A percentile compares a stretch with the other conserved stretches of the same genome.
phyloP scores from a whole-genome alignment of 371 early-diverging fungal genomes.

The Mucor lusitanicus region DNA sequence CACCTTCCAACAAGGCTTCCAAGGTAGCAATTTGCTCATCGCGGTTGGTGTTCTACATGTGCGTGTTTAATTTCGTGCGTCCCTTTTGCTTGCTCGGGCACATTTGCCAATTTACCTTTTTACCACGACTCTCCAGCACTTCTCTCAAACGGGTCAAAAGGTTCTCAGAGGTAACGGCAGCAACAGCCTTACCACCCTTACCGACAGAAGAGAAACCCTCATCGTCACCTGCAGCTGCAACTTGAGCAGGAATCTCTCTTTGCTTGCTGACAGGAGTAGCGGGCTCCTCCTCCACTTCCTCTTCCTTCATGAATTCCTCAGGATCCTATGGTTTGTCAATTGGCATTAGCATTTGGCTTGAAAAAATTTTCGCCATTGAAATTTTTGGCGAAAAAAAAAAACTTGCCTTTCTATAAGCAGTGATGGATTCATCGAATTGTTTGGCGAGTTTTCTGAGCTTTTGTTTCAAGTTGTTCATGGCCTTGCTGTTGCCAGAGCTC shows the following conservation, averaged over 20 bases:
- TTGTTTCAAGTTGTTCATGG: conserved; percentile 89
- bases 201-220: conserved; percentile 85
- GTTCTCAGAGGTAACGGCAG: conserved; percentile 61
- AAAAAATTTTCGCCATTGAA: background rate
- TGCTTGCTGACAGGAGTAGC: conserved; percentile 1
- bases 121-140: conserved; percentile 87
- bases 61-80: background rate
- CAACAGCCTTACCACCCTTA: conserved; percentile 74
- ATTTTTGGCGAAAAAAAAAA: too few relatives aligned
- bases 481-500: conserved; percentile 79
- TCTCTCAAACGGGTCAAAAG: conserved; percentile 83
- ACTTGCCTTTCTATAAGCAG: conserved; percentile 67
- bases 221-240: conserved; percentile 41
- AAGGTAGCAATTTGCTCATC: conserved; percentile 73
- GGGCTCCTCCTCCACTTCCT: conserved; percentile 38
- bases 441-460: conserved; percentile 89
- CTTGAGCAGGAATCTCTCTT: conserved; percentile 5
- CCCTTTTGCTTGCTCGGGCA: background rate
- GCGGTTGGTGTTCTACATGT: conserved; percentile 82
- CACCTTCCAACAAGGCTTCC: conserved; percentile 65
- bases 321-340: conserved; percentile 32
- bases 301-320: conserved; percentile 58
- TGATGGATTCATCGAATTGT: conserved; percentile 70
- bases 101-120: conserved; percentile 62
- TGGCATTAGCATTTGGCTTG: background rate